phyloP scores from a whole-genome alignment of 306 rosid genomes.

The Leucaena leucocephala region DNA sequence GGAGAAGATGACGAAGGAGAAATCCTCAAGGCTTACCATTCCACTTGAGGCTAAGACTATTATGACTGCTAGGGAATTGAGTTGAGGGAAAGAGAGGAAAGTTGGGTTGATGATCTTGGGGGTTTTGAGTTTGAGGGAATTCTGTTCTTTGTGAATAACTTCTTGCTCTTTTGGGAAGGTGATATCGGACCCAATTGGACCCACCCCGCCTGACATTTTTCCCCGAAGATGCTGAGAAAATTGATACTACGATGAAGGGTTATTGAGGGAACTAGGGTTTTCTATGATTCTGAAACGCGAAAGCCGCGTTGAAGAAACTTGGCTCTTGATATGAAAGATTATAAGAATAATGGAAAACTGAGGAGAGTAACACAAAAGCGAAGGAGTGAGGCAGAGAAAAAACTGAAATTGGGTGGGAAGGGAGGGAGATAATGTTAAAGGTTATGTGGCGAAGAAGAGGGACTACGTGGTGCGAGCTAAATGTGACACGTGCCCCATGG shows the following conservation, averaged over 20 bases:
- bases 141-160: conserved; percentile 46
- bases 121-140: conserved; percentile 30
- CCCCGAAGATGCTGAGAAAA: not conserved
- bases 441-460: not conserved
- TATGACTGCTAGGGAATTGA: conserved; percentile 60
- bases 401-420: not conserved
- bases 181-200: conserved; percentile 63
- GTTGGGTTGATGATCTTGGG: conserved; percentile 31
- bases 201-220: conserved; percentile 89
- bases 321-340: too few species aligned
- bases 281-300: not conserved
- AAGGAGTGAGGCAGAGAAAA: not conserved
- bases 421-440: not conserved
- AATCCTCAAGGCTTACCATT: conserved; percentile 69
- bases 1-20: conserved; percentile 64
- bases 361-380: not conserved
- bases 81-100: conserved; percentile 66
- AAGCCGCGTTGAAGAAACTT: too few species aligned
- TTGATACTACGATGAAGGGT: not conserved
- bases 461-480: not conserved
- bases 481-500: not conserved
- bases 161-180: conserved; percentile 63
- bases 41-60: conserved; percentile 77
- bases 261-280: not conserved
- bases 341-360: not conserved